Percentiles rank a stretch among this genome's conserved stretches.
These are phyloP conservation scores for Dryadomyces sulphureus DNA, from an alignment of 2,329 filamentous ascomycete genomes.

Conservation along the genomic window DNA sequence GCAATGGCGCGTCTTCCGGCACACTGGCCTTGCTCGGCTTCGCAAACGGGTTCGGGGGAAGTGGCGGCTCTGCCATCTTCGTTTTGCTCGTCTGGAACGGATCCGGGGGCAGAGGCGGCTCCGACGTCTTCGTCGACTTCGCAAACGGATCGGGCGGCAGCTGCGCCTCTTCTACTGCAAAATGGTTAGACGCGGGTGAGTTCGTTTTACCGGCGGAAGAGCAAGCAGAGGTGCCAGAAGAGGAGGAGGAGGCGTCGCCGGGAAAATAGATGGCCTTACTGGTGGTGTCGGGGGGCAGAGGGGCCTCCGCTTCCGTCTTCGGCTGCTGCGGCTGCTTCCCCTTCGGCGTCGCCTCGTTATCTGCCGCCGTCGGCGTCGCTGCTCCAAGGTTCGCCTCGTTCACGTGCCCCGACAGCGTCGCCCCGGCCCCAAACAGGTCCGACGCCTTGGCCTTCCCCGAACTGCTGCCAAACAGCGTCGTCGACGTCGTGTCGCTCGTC, in stretches of 20 bases:
- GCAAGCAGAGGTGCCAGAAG: constrained; percentile 29
- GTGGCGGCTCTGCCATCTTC: background rate
- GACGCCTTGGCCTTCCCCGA: background rate
- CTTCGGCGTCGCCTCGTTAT: constrained; percentile 14
- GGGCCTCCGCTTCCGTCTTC: constrained; percentile 19
- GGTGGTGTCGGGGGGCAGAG: constrained; percentile 39
- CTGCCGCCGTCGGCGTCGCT: constrained; percentile 2
- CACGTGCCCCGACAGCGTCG: constrained; percentile 1
- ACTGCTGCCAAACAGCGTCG: constrained; percentile 6
- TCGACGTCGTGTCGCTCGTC: background rate
- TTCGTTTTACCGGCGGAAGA: constrained; percentile 3
- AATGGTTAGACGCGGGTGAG: constrained; percentile 14
- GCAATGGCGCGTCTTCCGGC: constrained; percentile 8
- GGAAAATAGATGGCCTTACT: constrained; percentile 35
- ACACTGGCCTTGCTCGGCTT: background rate
- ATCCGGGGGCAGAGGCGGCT: constrained; percentile 9
- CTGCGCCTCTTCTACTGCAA: constrained; percentile 10
- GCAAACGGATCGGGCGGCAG: constrained; percentile 15
- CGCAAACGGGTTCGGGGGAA: too few relatives aligned
- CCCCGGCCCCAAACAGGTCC: background rate
- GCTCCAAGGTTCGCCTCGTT: constrained; percentile 4
- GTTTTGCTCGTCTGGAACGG: background rate
- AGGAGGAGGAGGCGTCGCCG: constrained; percentile 37
- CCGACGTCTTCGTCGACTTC: constrained; percentile 11
- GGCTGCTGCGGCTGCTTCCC: constrained; percentile 8